These are phyloP conservation scores for Pseudopyricularia javanii DNA, from an alignment of 2,329 filamentous ascomycete genomes.

Conservation along the genomic window DNA sequence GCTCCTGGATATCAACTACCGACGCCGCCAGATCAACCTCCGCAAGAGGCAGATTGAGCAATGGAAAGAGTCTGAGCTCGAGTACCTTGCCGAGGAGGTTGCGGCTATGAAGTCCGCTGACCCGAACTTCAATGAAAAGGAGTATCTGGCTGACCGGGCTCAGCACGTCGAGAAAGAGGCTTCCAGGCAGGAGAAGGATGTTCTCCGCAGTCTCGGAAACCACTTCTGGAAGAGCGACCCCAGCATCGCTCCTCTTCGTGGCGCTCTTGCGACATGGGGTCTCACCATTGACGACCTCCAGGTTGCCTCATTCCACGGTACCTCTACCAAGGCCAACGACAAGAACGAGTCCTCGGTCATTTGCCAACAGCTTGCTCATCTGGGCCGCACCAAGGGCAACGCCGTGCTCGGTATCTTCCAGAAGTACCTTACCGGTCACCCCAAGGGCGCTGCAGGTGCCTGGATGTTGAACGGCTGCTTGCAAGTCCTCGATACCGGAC, in stretches of 20 bases:
- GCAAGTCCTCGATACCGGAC: conserved; percentile 84
- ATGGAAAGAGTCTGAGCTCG: conserved; percentile 90
- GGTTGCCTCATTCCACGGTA: conserved; percentile 97
- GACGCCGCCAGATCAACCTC: conserved; percentile 84
- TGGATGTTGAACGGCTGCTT: conserved; percentile 99
- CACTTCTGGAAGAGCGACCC: conserved; percentile 97
- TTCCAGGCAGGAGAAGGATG: conserved; percentile 81
- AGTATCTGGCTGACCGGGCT: conserved; percentile 77
- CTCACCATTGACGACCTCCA: conserved; percentile 91
- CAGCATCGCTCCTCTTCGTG: conserved; percentile 86
- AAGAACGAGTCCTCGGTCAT: conserved; percentile 99
- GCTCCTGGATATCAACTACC: conserved; percentile 94
- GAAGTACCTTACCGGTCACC: conserved; percentile 96
- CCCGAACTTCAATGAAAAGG: conserved; percentile 63
- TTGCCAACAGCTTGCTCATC: conserved; percentile 88
- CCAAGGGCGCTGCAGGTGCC: conserved; percentile 96
- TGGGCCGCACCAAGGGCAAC: conserved; percentile 93
- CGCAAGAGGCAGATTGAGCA: conserved; percentile 89
- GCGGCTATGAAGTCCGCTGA: conserved; percentile 78
- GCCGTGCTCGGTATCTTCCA: conserved; percentile 96
- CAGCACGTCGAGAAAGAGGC: conserved; percentile 83
- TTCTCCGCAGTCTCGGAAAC: conserved; percentile 86
- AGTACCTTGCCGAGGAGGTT: conserved; percentile 87
- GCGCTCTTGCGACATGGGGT: conserved; percentile 94
- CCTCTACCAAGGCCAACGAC: conserved; percentile 96